These are phyloP conservation scores for Kwoniella shivajii DNA, from an alignment of 1,284 basidiomycete genomes.

Conservation along the genomic window DNA sequence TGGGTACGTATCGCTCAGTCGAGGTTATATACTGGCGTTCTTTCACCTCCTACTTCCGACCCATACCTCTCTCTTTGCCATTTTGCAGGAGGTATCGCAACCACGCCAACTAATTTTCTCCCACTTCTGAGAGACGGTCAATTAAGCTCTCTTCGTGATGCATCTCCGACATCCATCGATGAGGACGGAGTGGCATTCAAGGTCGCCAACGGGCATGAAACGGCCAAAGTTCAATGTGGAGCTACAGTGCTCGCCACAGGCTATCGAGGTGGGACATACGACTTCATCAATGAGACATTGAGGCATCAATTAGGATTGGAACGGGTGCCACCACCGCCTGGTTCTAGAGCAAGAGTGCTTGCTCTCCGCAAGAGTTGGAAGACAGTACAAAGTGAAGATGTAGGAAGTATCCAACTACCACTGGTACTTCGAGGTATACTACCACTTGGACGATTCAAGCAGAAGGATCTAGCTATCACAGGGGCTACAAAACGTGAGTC, in stretches of 20 bases:
- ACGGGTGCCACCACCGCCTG: not conserved
- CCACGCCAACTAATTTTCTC: not conserved
- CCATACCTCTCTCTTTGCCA: not conserved
- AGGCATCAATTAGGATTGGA: not conserved
- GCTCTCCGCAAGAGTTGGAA: not conserved
- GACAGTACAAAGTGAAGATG: not conserved
- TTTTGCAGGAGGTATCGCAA: conserved; percentile 1
- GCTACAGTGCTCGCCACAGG: conserved; percentile 2
- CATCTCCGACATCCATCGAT: not conserved
- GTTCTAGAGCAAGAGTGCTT: not conserved
- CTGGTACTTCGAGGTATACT: conserved; percentile 1
- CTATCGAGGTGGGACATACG: conserved; percentile 1
- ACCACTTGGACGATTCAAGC: not conserved
- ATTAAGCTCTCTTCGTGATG: not conserved
- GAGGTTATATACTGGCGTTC: not conserved
- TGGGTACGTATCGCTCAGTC: not conserved
- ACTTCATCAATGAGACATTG: not conserved
- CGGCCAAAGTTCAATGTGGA: not conserved
- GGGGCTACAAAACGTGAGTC: conserved; percentile 6
- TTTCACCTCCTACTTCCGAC: not conserved
- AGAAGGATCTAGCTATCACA: conserved; percentile 4
- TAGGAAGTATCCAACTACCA: not conserved
- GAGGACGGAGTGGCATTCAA: not conserved
- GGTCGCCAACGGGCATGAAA: not conserved
- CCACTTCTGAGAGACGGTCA: not conserved